These are phyloP conservation scores for Euptelea pleiosperma DNA, from an alignment of 164 flowering plant genomes.

Conservation along the genomic window DNA sequence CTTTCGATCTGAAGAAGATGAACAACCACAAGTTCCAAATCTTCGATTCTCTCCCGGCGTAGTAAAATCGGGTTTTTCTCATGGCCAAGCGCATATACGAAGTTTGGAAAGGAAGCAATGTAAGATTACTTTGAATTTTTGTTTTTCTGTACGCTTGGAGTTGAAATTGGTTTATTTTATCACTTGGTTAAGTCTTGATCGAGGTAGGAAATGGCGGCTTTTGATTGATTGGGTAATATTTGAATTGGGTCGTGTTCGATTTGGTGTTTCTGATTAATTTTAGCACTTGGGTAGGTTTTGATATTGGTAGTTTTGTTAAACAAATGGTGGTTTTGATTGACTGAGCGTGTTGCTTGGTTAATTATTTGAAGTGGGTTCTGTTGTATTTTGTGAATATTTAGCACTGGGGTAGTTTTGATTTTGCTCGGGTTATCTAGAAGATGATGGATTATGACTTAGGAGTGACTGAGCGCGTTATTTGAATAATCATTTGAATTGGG, in stretches of 20 bases:
- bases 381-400: neutral
- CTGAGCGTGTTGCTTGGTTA: neutral
- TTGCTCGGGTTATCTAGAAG: too few species aligned
- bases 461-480: too few species aligned
- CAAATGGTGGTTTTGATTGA: neutral
- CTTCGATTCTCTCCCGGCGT: constrained; percentile 38
- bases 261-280: constrained; percentile 1
- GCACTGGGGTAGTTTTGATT: too few species aligned
- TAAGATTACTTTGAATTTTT: constrained; percentile 18
- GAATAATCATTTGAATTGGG: too few species aligned
- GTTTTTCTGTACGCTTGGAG: neutral
- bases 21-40: constrained; percentile 29
- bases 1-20: constrained; percentile 18
- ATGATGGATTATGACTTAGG: too few species aligned
- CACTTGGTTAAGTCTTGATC: constrained; percentile 1
- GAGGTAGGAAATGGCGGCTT: constrained; percentile 8
- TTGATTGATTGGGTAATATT: neutral
- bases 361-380: neutral
- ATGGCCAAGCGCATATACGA: constrained; percentile 70
- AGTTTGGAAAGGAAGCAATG: constrained; percentile 67
- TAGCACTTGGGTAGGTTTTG: constrained; percentile 8
- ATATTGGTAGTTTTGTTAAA: neutral
- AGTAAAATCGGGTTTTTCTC: constrained; percentile 17
- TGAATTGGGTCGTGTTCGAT: constrained; percentile 10
- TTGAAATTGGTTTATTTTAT: neutral